Evolutionary conservation across 2,329 filamentous ascomycete genomes (phyloP).

Genomic region (Alternaria alternata): DNA sequence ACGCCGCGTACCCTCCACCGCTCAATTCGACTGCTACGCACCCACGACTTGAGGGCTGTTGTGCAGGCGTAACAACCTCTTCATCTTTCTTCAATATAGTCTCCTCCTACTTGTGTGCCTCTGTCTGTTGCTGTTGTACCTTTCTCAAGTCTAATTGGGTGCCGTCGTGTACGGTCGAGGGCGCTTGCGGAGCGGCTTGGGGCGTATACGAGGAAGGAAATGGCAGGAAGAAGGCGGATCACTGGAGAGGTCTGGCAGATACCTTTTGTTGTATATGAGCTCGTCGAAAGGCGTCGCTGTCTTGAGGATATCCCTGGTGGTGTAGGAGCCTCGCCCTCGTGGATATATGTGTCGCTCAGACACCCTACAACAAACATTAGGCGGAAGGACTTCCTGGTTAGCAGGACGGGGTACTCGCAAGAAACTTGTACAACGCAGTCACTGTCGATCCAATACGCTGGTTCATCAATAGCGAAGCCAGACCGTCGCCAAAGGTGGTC

Average conservation of each 20-base stretch:
- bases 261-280: not conserved
- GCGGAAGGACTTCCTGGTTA: not conserved
- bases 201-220: not conserved
- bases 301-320: not conserved
- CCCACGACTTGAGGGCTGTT: not conserved
- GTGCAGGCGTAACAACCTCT: not conserved
- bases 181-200: constrained; percentile 2
- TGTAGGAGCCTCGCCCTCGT: not conserved
- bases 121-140: not conserved
- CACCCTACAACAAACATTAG: not conserved
- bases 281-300: not conserved
- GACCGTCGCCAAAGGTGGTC: not conserved
- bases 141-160: not conserved
- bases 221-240: not conserved
- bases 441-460: not conserved
- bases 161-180: not conserved
- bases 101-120: not conserved
- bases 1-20: not conserved
- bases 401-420: not conserved
- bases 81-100: not conserved
- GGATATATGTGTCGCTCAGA: not conserved
- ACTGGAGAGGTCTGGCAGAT: too few relatives aligned
- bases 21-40: not conserved
- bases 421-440: not conserved
- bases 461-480: not conserved